Evolutionary conservation across 768 basidiomycete genomes (phyloP), one percentile per base, ranked within the genome.

Genomic region (Butyriboletus loyo): DNA sequence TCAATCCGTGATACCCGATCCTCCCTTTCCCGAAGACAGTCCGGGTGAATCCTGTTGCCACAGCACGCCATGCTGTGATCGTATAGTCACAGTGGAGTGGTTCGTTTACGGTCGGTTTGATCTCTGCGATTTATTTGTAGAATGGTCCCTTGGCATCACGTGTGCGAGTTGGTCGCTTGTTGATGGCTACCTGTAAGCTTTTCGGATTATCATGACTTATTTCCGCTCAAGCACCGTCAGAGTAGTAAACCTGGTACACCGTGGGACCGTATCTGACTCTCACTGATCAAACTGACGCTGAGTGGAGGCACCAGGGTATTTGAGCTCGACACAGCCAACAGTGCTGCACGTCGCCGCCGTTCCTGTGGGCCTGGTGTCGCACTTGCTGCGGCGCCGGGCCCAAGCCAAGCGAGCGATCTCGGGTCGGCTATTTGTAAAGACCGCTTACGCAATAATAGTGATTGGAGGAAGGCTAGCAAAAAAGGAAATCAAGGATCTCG

Each of bases 151-250:
- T 36, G 56, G 37, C 52, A 7, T 45, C 36, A 25, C 14, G n/a
- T 41, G 11, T 25, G 13, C 27, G 28, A 5, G 43, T 24, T 52
- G 48, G 22, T 57, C 52, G 49, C 58, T 56, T 50, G 31, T 27
- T 24, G 24, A n/a, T n/a, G n/a, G n/a, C n/a, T n/a, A n/a, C n/a
- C n/a, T 53, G 43, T 58, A 28, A n/a, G n/a, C n/a, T n/a, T n/a
- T n/a, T n/a, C n/a, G n/a, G n/a, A n/a, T n/a, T n/a, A n/a, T n/a
- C n/a, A n/a, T n/a, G n/a, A n/a, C 19, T 30, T 44, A 64, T 52
- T 38, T 58, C 65, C 65, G 65, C 62, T 61, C 62, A 68, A 69
- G 19, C 43, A 22, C 65, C 65, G 49, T 52, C 41, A 31, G 37
- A 43, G 5, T 15, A 22, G 19, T 28, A 22, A 31, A 14, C 7